These are phyloP conservation scores for Phytophthora niederhauseri DNA, from an alignment of 352 stramenopile species.

Conservation along the genomic window DNA sequence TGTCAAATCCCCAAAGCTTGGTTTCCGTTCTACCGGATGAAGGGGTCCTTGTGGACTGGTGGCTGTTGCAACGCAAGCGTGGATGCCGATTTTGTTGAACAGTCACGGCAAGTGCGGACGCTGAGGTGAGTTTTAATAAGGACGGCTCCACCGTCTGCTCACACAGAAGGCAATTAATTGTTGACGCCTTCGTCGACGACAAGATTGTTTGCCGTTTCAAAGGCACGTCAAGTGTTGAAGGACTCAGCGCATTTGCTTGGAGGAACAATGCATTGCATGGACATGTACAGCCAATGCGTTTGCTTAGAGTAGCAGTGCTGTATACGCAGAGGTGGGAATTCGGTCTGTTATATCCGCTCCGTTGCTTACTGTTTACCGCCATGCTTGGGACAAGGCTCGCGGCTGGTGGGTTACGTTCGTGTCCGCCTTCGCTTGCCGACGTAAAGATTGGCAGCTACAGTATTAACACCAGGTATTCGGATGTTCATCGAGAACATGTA, in stretches of 20 bases:
- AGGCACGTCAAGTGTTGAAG: no score
- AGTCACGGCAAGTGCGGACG: neutral
- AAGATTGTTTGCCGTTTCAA: no score
- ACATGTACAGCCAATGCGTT: no score
- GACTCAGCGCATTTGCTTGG: no score
- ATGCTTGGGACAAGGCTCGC: neutral
- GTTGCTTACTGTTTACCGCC: no score
- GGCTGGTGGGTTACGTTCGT: slow-evolving; percentile 2
- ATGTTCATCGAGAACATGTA: slow-evolving; percentile 9
- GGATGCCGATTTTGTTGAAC: neutral
- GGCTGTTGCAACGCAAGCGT: neutral
- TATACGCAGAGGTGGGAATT: no score
- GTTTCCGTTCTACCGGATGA: slow-evolving; percentile 22
- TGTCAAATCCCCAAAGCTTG: slow-evolving; percentile 22
- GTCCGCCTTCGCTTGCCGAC: no score
- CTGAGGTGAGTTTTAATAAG: neutral
- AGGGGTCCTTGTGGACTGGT: slow-evolving; percentile 9
- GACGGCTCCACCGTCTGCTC: neutral
- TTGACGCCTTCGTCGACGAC: neutral
- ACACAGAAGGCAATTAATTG: neutral
- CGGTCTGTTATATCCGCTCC: no score
- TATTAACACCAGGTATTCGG: no score
- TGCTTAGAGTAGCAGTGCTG: neutral
- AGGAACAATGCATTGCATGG: no score
- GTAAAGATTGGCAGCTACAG: no score